Base-by-base conservation (phyloP, 495 filamentous ascomycete genomes). In the Geopyxis carbonaria region DNA sequence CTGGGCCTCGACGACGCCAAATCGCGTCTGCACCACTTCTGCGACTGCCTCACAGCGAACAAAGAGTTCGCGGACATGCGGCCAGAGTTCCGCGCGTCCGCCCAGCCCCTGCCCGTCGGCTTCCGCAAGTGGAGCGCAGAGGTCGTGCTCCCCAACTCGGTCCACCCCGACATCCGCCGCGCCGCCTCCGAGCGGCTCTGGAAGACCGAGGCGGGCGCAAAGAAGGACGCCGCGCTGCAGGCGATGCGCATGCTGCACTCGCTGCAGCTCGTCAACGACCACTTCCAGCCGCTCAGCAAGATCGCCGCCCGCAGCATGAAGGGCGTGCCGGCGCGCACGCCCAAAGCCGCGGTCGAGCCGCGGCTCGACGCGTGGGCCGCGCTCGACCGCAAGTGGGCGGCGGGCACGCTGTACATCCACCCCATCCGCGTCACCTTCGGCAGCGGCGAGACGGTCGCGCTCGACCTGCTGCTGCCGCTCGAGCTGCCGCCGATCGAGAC, bases 1-100 rank as follows among this genome's bases (percentile, higher is more conserved):
- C 59, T 94, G 14, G 81, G 76, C 5, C 62, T 81, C 0, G 66
- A 80, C 20, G 77, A 79, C 43, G 80, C 80, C 0, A 63, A 75
- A 15, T 48, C 63, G 9, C 86, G 93, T 57, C 68, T 97, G 2
- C 63, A 79, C 35, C 84, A 93, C 53, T 93, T 93, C 47, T 94
- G 83, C 52, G 59, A 60, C 13, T 65, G 66, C 0, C 52, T 91
- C 4, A 70, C 75, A 9, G 46, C 52, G 0, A 60, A 64, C 16
- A 62, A 65, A 21, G 38, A 41, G n/a, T 41, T 41, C 13, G 55
- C 62, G 8, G 61, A 68, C 50, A 43, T 51, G 25, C 54, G 53
- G 4, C 70, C 72, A 0, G 67, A 67, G 9, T 41, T 32, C 38
- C 38, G 22, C 14, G 23, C 38, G 6, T 20, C 37, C 5, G 31